phyloP scores from a whole-genome alignment of 169 alveolate species.

The Plasmodium chabaudi region DNA sequence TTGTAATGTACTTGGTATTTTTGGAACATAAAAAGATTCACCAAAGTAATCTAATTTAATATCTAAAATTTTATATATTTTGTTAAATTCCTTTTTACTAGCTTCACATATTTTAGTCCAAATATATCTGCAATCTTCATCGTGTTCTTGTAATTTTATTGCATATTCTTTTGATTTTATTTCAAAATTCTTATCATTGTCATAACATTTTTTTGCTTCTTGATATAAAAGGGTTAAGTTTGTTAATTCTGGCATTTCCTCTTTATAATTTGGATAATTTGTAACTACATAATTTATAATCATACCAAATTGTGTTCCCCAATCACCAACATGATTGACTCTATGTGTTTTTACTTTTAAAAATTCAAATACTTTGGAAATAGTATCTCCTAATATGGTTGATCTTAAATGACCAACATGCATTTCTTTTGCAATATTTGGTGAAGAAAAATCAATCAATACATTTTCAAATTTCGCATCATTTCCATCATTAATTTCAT shows the following conservation, averaged over 20 bases:
- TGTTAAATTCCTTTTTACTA: conserved; percentile 87
- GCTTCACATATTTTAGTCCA: conserved; percentile 92
- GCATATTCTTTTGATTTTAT: conserved; percentile 87
- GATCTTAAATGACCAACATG: conserved; percentile 99
- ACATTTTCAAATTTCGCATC: conserved; percentile 16
- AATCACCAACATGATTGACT: conserved; percentile 98
- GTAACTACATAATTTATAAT: conserved; percentile 91
- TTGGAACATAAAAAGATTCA: conserved; percentile 95
- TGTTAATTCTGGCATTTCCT: conserved; percentile 93
- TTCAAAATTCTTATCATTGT: conserved; percentile 91
- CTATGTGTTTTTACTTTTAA: conserved; percentile 90
- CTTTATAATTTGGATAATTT: conserved; percentile 93
- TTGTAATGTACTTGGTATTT: conserved; percentile 88
- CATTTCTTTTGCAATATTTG: conserved; percentile 99
- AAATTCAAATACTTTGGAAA: conserved; percentile 89
- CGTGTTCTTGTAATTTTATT: conserved; percentile 91
- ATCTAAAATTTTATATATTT: conserved; percentile 88
- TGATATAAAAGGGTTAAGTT: conserved; percentile 96
- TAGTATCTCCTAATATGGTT: conserved; percentile 97
- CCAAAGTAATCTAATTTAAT: conserved; percentile 93
- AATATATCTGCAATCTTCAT: conserved; percentile 86
- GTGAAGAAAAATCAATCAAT: conserved; percentile 98
- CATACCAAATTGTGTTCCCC: conserved; percentile 99
- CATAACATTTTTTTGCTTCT: conserved; percentile 92
- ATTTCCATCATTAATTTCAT: conserved; percentile 26